Percentiles rank a stretch among this genome's conserved stretches.
These are phyloP conservation scores for Rostrohypoxylon terebratum DNA, from an alignment of 495 filamentous ascomycete species.

Conservation along the genomic window DNA sequence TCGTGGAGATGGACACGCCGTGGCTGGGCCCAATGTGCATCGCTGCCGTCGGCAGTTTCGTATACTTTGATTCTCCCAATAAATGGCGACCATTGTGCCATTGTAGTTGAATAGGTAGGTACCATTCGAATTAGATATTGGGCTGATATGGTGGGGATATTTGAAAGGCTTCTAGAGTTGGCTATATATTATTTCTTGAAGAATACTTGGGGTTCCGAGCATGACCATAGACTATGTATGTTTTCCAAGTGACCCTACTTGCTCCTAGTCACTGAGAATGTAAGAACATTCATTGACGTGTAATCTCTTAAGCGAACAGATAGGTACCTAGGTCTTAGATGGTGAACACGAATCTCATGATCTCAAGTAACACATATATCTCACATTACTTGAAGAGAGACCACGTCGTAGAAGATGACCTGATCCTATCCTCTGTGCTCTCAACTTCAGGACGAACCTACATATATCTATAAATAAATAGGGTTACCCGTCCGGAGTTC, in stretches of 20 bases:
- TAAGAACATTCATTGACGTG: background rate
- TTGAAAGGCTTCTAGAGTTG: background rate
- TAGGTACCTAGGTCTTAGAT: too few relatives aligned
- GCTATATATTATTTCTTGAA: background rate
- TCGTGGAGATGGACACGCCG: conserved; percentile 25
- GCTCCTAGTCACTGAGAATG: background rate
- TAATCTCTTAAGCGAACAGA: too few relatives aligned
- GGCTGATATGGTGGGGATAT: background rate
- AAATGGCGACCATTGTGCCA: background rate
- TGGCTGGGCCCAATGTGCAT: conserved; percentile 16
- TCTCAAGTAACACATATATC: background rate
- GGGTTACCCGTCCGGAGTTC: background rate
- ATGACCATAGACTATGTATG: background rate
- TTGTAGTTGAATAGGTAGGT: background rate
- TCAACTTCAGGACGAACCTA: background rate
- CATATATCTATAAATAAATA: background rate
- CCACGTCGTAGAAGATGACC: background rate
- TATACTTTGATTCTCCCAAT: conserved; percentile 20
- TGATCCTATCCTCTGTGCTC: conserved; percentile 14
- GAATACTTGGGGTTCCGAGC: background rate
- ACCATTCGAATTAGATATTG: background rate
- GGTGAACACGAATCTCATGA: background rate
- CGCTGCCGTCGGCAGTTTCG: background rate
- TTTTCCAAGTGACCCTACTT: background rate
- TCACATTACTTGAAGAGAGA: background rate